Evolutionary conservation across 129 eudicot species (phyloP).

Genomic region (Lonicera japonica): DNA sequence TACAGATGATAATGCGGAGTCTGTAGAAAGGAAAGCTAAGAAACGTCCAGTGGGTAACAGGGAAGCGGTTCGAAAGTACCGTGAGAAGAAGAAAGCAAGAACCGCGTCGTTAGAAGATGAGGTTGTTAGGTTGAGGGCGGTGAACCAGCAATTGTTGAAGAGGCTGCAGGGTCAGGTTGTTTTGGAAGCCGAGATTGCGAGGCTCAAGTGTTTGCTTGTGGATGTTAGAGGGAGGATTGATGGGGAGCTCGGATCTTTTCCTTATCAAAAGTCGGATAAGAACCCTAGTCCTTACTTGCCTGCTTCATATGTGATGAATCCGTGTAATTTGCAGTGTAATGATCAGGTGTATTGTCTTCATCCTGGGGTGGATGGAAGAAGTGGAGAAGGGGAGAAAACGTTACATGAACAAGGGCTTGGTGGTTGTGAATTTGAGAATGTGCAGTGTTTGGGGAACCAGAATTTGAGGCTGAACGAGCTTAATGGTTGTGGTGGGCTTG

Average conservation of each 20-base stretch:
- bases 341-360: conserved; percentile 79
- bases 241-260: conserved; percentile 92
- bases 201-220: conserved; percentile 96
- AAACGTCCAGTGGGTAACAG: conserved; percentile 77
- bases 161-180: conserved; percentile 79
- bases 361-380: conserved; percentile 46
- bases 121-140: conserved; percentile 65
- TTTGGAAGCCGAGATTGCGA: conserved; percentile 79
- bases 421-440: conserved; percentile 66
- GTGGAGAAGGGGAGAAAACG: conserved; percentile 15
- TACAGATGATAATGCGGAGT: conserved; percentile 77
- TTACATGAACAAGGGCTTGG: conserved; percentile 44
- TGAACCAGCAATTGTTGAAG: conserved; percentile 84
- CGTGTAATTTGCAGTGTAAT: conserved; percentile 62
- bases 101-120: conserved; percentile 92
- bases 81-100: conserved; percentile 92
- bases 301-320: conserved; percentile 60
- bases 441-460: conserved; percentile 70
- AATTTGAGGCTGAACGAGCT: conserved; percentile 33
- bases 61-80: conserved; percentile 94
- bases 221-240: conserved; percentile 95
- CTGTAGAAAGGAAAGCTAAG: conserved; percentile 49
- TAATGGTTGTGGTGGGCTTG: conserved; percentile 46
- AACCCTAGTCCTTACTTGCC: conserved; percentile 31
- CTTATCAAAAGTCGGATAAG: conserved; percentile 70